Conservation (phyloP, 345 rosid species). For the Linum trigynum region DNA sequence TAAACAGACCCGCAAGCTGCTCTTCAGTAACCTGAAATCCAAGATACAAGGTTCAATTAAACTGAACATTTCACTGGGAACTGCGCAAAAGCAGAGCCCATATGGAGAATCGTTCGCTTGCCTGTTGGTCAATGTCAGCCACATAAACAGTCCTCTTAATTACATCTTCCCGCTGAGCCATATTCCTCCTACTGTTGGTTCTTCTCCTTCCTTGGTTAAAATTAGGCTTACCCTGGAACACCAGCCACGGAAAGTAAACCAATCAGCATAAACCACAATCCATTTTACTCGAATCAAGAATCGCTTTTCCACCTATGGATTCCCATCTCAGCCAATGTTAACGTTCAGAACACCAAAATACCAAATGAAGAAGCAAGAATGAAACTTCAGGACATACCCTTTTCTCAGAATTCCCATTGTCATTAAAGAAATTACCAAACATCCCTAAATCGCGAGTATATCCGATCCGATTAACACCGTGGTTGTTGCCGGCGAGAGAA, state of each 20-base stretch:
- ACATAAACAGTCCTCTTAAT: conserved; percentile 81
- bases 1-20: conserved; percentile 84
- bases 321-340: no score
- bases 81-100: no score
- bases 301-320: no score
- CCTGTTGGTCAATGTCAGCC: conserved; percentile 77
- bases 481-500: conserved; percentile 33
- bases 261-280: not conserved
- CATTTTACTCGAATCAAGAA: no score
- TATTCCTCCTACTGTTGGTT: conserved; percentile 66
- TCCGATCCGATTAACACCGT: conserved; percentile 39
- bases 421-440: conserved; percentile 36
- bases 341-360: no score
- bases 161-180: conserved; percentile 85
- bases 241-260: conserved; percentile 7
- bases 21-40: conserved; percentile 69
- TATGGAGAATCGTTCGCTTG: conserved; percentile 4
- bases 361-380: no score
- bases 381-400: conserved; percentile 34
- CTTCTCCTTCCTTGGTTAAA: conserved; percentile 66
- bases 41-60: conserved; percentile 10
- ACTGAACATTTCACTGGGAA: no score
- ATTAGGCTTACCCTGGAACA: conserved; percentile 53
- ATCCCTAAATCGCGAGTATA: conserved; percentile 43
- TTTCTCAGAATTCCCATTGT: conserved; percentile 40